Evolutionary conservation across 202 grass and related monocot genomes (phyloP).

Genomic region (Bolboschoenoplectus hybrid): DNA sequence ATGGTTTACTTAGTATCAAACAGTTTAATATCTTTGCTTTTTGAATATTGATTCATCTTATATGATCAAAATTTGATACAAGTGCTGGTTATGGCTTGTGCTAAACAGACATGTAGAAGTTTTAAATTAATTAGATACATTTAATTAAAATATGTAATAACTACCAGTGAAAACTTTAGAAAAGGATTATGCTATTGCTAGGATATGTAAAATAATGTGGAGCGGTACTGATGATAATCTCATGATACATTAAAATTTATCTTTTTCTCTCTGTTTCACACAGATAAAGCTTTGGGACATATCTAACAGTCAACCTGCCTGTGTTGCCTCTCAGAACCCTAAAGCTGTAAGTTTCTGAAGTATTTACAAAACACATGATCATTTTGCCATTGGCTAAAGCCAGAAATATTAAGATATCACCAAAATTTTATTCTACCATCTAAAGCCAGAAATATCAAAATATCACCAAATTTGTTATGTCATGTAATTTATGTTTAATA

Average conservation of each 20-base stretch:
- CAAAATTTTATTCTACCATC: background rate
- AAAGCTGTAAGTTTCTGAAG: slow-evolving; percentile 62
- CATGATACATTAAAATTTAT: background rate
- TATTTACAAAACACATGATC: background rate
- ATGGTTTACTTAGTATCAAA: slow-evolving; percentile 28
- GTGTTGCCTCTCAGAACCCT: slow-evolving; percentile 65
- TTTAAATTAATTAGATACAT: background rate
- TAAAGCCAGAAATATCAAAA: slow-evolving; percentile 12
- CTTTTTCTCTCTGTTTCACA: slow-evolving; percentile 22
- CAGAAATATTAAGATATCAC: background rate
- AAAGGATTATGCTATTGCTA: background rate
- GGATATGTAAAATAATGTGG: slow-evolving; percentile 11
- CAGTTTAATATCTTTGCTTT: background rate
- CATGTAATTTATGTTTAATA: slow-evolving; percentile 1
- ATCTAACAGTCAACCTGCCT: slow-evolving; percentile 71
- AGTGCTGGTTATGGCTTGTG: background rate
- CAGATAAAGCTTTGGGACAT: slow-evolving; percentile 95
- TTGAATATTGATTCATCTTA: background rate
- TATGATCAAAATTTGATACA: background rate
- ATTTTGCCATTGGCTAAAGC: background rate
- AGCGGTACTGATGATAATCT: background rate
- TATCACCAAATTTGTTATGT: background rate
- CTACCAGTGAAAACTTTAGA: background rate
- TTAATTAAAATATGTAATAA: slow-evolving; percentile 25
- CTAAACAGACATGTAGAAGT: background rate